A percentile compares a stretch with the other conserved stretches of the same genome.
Evolutionary conservation across 805 yeast genomes (phyloP).

Genomic region (Yarrowia sp.): DNA sequence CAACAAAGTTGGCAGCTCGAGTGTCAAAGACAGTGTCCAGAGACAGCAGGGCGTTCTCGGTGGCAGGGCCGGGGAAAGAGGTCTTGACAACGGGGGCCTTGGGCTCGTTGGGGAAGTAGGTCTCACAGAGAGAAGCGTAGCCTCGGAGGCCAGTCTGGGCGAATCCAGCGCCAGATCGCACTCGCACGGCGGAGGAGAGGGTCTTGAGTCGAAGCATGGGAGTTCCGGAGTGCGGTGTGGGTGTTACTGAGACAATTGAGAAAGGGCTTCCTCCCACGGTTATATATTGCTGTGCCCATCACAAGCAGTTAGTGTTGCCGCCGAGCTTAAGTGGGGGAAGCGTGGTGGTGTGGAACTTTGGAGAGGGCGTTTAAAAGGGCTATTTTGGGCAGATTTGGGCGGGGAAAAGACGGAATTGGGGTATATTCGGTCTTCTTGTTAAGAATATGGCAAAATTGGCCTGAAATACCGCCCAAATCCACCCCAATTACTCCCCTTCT

Average conservation of each 20-base stretch:
- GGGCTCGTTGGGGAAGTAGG: slow-evolving; percentile 75
- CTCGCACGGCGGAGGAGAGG: slow-evolving; percentile 18
- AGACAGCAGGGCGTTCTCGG: slow-evolving; percentile 49
- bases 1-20: slow-evolving; percentile 69
- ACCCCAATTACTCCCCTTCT: too few species aligned
- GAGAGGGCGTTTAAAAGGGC: too few species aligned
- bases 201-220: slow-evolving; percentile 22
- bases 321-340: slow-evolving; percentile 4
- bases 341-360: background rate
- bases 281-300: slow-evolving; percentile 5
- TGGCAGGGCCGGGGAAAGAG: slow-evolving; percentile 75
- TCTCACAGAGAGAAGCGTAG: slow-evolving; percentile 32
- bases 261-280: background rate
- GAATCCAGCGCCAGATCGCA: background rate
- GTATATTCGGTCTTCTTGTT: background rate
- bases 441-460: too few species aligned
- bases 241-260: background rate
- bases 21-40: slow-evolving; percentile 64
- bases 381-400: background rate
- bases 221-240: too few species aligned
- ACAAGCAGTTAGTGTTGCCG: slow-evolving; percentile 13
- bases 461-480: too few species aligned
- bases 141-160: slow-evolving; percentile 1
- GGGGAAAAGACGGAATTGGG: background rate
- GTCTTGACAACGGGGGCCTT: slow-evolving; percentile 58